Conservation (phyloP, 345 rosid genomes). For the Eucalyptus tenuipes region DNA sequence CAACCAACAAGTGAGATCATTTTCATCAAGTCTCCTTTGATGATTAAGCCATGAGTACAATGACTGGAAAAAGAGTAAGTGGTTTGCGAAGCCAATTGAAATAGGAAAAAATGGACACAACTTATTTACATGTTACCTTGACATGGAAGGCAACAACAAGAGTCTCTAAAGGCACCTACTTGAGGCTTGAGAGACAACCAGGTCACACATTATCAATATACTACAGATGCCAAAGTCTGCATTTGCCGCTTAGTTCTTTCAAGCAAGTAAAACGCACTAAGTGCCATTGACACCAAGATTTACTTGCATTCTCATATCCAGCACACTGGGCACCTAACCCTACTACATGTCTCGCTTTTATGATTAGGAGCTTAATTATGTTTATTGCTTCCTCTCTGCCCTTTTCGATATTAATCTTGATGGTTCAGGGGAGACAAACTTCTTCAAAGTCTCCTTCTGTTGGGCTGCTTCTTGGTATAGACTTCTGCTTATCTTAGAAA, state of each 20-base stretch:
- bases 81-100: neutral
- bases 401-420: neutral
- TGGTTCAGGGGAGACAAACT: neutral
- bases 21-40: neutral
- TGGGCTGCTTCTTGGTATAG: neutral
- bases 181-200: neutral
- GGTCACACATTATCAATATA: neutral
- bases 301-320: neutral
- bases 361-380: neutral
- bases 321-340: neutral
- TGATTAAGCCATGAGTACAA: neutral
- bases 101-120: neutral
- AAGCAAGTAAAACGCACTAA: neutral
- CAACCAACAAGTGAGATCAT: neutral
- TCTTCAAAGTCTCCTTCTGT: neutral
- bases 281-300: neutral
- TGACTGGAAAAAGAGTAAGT: neutral
- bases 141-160: neutral
- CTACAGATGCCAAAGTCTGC: neutral
- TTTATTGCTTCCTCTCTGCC: neutral
- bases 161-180: neutral
- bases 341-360: neutral
- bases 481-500: neutral
- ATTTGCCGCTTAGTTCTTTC: neutral
- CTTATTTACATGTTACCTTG: neutral